These are phyloP conservation scores for Furcasterigmium furcatum DNA, from an alignment of 2,329 filamentous ascomycete genomes.

Conservation along the genomic window DNA sequence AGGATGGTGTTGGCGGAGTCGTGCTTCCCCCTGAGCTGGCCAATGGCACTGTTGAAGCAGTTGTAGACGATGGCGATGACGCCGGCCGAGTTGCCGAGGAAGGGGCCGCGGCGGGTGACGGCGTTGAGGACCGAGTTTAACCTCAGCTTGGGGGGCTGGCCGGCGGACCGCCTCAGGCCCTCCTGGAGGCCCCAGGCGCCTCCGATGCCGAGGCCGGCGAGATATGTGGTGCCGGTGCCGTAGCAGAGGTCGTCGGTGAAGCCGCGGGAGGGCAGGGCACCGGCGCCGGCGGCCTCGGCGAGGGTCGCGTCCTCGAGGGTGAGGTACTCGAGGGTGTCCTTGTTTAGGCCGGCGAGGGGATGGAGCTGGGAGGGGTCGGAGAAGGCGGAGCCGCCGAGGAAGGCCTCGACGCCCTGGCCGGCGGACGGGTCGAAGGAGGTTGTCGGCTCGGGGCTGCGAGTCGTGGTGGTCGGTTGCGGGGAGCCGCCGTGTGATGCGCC, in stretches of 20 bases:
- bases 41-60: slow-evolving; percentile 81
- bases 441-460: slow-evolving; percentile 45
- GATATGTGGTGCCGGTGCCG: slow-evolving; percentile 90
- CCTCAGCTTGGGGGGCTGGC: slow-evolving; percentile 80
- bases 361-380: slow-evolving; percentile 88
- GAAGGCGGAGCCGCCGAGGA: slow-evolving; percentile 73
- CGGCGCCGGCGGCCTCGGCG: slow-evolving; percentile 80
- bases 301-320: slow-evolving; percentile 88
- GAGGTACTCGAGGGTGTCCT: slow-evolving; percentile 92
- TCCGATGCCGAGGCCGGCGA: slow-evolving; percentile 80
- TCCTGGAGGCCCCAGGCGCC: slow-evolving; percentile 92
- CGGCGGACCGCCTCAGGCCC: slow-evolving; percentile 75
- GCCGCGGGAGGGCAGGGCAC: slow-evolving; percentile 87
- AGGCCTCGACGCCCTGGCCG: slow-evolving; percentile 79
- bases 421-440: slow-evolving; percentile 68
- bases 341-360: slow-evolving; percentile 88
- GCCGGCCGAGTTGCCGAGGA: slow-evolving; percentile 92
- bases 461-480: slow-evolving; percentile 33
- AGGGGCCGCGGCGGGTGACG: slow-evolving; percentile 87
- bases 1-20: slow-evolving; percentile 85
- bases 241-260: slow-evolving; percentile 99
- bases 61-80: slow-evolving; percentile 97
- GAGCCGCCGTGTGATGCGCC: slow-evolving; percentile 15
- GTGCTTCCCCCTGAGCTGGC: slow-evolving; percentile 77
- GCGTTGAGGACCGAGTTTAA: slow-evolving; percentile 95